Percentiles rank a stretch among this genome's conserved stretches.
phyloP scores from a whole-genome alignment of 148 eudicot species.

The Drosera capensis region DNA sequence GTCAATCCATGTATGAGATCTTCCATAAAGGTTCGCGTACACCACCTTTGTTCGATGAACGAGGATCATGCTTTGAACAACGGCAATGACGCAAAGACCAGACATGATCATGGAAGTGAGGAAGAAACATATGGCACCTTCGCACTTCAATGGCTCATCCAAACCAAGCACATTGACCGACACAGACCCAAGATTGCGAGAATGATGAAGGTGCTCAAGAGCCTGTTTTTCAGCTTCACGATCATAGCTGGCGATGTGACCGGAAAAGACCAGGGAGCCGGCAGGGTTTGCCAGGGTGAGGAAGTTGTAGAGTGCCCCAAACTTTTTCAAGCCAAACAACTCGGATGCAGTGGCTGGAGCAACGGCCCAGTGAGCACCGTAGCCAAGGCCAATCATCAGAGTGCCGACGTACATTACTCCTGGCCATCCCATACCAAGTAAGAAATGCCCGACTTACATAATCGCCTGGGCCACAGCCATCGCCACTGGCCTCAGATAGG shows the following conservation, averaged over 20 bases:
- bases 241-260: slow-evolving; percentile 84
- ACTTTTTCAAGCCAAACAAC: slow-evolving; percentile 80
- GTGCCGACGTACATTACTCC: slow-evolving; percentile 85
- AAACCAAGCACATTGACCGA: slow-evolving; percentile 10
- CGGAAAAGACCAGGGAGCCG: slow-evolving; percentile 75
- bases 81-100: slow-evolving; percentile 61
- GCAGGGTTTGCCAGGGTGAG: slow-evolving; percentile 84
- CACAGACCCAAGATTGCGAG: slow-evolving; percentile 6
- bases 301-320: slow-evolving; percentile 82
- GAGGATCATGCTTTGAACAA: slow-evolving; percentile 47
- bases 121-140: slow-evolving; percentile 77
- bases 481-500: slow-evolving; percentile 77
- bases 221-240: slow-evolving; percentile 85
- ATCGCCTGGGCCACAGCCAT: slow-evolving; percentile 64
- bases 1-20: slow-evolving; percentile 21
- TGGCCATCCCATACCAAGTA: slow-evolving; percentile 78
- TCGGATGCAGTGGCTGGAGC: slow-evolving; percentile 92
- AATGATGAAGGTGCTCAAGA: slow-evolving; percentile 13
- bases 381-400: slow-evolving; percentile 81
- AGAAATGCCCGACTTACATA: slow-evolving; percentile 73
- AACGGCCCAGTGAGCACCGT: slow-evolving; percentile 97
- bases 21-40: slow-evolving; percentile 68
- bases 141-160: slow-evolving; percentile 56
- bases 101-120: slow-evolving; percentile 67
- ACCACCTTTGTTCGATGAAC: slow-evolving; percentile 70